Conservation (phyloP, 495 filamentous ascomycete genomes). For the Aspergillus coremiiformis region DNA sequence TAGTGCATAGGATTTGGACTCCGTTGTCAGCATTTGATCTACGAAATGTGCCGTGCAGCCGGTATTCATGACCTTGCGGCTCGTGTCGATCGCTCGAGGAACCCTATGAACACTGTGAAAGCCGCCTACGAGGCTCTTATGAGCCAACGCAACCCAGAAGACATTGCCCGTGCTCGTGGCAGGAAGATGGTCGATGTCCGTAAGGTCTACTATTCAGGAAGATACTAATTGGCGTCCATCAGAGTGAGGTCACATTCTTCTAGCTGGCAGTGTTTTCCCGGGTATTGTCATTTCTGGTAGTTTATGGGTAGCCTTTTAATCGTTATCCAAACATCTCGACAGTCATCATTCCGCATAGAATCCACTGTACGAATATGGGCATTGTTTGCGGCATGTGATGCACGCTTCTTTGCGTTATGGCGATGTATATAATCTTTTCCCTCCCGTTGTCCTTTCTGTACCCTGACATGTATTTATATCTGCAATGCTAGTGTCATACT, state of each 20-base stretch:
- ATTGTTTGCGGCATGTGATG: neutral
- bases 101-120: conserved; percentile 96
- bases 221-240: conserved; percentile 32
- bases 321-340: neutral
- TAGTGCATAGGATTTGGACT: conserved; percentile 71
- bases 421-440: conserved; percentile 37
- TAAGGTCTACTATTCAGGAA: conserved; percentile 94
- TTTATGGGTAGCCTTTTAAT: neutral
- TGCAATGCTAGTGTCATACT: conserved; percentile 9
- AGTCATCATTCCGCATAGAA: conserved; percentile 19
- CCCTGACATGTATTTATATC: conserved; percentile 13
- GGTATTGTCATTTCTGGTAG: neutral
- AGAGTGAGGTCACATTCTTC: neutral
- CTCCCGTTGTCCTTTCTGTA: conserved; percentile 21
- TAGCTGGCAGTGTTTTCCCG: neutral
- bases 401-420: conserved; percentile 18
- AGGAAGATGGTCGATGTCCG: conserved; percentile 93
- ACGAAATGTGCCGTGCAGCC: conserved; percentile 76
- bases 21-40: conserved; percentile 82
- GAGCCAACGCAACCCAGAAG: conserved; percentile 78
- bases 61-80: conserved; percentile 84
- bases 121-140: conserved; percentile 74
- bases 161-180: conserved; percentile 76
- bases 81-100: conserved; percentile 66
- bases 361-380: conserved; percentile 20